Conservation (phyloP, 2,329 filamentous ascomycete genomes). For the Ceratocystis ficicola region DNA sequence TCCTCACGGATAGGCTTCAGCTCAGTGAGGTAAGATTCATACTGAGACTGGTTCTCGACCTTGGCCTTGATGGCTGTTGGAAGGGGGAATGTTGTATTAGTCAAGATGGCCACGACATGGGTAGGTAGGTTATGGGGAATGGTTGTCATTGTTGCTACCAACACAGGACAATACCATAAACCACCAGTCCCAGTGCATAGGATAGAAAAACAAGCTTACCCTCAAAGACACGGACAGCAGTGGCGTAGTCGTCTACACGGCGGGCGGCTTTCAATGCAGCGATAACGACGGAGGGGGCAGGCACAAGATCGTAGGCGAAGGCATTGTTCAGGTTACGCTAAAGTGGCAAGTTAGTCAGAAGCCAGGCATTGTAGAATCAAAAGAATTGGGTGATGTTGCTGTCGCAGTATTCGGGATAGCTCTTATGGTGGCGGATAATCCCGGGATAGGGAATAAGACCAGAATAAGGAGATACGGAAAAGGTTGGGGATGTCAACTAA, state of each 20-base stretch:
- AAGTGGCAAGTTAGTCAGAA: no score
- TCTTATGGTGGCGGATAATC: constrained; percentile 12
- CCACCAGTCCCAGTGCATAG: background rate
- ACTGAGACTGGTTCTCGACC: constrained; percentile 96
- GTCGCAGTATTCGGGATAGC: constrained; percentile 10
- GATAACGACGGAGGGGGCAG: constrained; percentile 77
- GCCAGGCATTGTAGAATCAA: no score
- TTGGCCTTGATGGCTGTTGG: constrained; percentile 89
- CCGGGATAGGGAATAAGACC: constrained; percentile 11
- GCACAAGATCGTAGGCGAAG: constrained; percentile 99
- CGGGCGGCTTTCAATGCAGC: constrained; percentile 88
- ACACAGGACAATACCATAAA: background rate
- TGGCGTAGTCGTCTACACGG: constrained; percentile 96
- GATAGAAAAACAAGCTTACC: constrained; percentile 44
- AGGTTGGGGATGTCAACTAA: constrained; percentile 36
- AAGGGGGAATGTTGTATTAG: background rate
- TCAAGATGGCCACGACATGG: background rate
- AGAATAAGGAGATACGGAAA: background rate
- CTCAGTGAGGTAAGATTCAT: constrained; percentile 89
- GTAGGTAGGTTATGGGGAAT: background rate
- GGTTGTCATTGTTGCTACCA: background rate
- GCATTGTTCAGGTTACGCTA: constrained; percentile 96
- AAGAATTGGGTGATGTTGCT: constrained; percentile 12
- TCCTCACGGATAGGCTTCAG: constrained; percentile 88
- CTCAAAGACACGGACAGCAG: constrained; percentile 96